phyloP scores from a whole-genome alignment of 768 basidiomycete genomes.

The Hypsizygus marmoreus region DNA sequence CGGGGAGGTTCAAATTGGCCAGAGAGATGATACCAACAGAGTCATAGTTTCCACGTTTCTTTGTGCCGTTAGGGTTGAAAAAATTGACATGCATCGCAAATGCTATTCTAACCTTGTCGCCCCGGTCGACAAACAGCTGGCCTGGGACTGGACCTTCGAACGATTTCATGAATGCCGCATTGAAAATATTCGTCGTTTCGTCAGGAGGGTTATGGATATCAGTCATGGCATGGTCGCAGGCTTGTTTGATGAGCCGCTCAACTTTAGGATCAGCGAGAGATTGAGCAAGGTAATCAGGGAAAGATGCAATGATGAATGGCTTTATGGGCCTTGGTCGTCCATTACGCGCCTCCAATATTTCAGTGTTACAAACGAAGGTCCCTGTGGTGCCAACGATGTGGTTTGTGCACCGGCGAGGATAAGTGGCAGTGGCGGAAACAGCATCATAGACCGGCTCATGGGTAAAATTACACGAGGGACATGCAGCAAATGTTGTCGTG shows the following conservation, averaged over 20 bases:
- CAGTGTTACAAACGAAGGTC: background rate
- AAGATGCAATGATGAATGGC: slow-evolving; percentile 7
- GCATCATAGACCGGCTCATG: too few species aligned
- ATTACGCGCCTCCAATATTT: background rate
- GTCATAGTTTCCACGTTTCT: too few species aligned
- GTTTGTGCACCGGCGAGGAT: slow-evolving; percentile 6
- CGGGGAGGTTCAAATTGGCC: slow-evolving; percentile 32
- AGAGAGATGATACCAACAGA: too few species aligned
- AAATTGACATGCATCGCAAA: too few species aligned
- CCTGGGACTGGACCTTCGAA: slow-evolving; percentile 2
- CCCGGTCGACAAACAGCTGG: slow-evolving; percentile 4
- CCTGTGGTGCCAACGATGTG: background rate
- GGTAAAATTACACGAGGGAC: too few species aligned
- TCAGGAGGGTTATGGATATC: background rate
- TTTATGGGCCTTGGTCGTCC: slow-evolving; percentile 4
- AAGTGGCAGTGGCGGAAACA: background rate
- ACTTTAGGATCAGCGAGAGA: slow-evolving; percentile 7
- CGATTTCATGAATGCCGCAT: background rate
- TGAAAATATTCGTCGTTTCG: too few species aligned
- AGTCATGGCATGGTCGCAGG: slow-evolving; percentile 9
- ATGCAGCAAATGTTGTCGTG: too few species aligned
- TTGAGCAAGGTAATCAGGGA: slow-evolving; percentile 11
- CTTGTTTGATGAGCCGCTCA: slow-evolving; percentile 1
- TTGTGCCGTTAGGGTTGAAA: too few species aligned
- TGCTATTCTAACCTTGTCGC: slow-evolving; percentile 9